Evolutionary conservation across 768 basidiomycete genomes (phyloP), one percentile per base, ranked within the genome.

Genomic region (Serendipita sp.): DNA sequence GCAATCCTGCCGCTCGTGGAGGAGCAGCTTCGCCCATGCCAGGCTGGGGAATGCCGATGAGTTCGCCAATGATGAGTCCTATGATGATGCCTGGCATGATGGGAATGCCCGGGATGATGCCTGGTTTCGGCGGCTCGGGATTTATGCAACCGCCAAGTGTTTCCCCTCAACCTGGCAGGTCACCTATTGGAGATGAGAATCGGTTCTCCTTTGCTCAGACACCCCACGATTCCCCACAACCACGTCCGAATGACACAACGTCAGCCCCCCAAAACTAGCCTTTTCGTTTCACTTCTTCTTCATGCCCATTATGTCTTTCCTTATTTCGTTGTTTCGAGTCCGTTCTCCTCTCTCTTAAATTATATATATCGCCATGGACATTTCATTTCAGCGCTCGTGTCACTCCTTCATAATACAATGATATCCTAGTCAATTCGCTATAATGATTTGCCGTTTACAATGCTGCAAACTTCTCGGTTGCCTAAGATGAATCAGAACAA

Each of bases 381-480:
- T 58, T 33, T 24, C 53, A 33, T 58, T 22, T 58, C 20, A 28
- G n/a, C 26, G 45, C 17, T 20, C n/a, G 26, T 28, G 7, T 48
- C n/a, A 28, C n/a, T 5, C 45, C n/a, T n/a, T n/a, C n/a, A n/a
- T n/a, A n/a, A n/a, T n/a, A n/a, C n/a, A n/a, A 38, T 38, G 34
- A 38, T 38, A 38, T 38, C 14, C 34, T 38, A 38, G 34, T 64
- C 26, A 26, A 43, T 51, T 22, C 34, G 42, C 24, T 16, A 60
- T 31, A 61, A 42, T 33, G 58, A 34, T 45, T 24, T 61, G 31
- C 24, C 38, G 9, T 34, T 66, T 64, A 67, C 41, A 66, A 50
- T n/a, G 64, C 30, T 13, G 58, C 61, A 50, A 66, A 65, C 64
- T 63, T 64, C 60, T 67, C 58, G 5, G 65, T 63, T 3, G 67